A percentile compares a stretch with the other conserved stretches of the same genome.
Evolutionary conservation across 257 asterid species (phyloP).

Genomic region (Solanum paucissectum): DNA sequence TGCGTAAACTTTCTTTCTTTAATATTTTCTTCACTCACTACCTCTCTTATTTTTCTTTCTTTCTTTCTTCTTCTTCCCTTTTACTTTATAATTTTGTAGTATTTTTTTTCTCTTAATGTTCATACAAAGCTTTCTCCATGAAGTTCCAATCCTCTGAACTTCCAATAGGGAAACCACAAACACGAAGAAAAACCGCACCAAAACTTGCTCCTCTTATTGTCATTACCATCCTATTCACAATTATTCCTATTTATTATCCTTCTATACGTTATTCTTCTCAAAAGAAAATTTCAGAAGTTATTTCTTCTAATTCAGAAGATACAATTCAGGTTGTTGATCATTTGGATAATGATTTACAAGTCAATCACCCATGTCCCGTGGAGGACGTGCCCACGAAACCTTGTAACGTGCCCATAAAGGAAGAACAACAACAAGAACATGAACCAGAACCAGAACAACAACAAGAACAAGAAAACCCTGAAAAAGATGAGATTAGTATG

Average conservation of each 20-base stretch:
- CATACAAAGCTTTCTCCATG: slow-evolving; percentile 17
- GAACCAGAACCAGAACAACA: neutral
- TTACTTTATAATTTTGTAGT: neutral
- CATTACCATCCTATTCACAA: slow-evolving; percentile 30
- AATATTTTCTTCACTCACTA: neutral
- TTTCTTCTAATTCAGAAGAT: neutral
- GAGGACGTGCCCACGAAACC: neutral
- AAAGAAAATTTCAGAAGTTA: slow-evolving; percentile 9
- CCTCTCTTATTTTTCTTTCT: neutral
- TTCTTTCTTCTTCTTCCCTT: neutral
- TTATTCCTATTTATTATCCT: slow-evolving; percentile 39
- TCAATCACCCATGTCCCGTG: neutral
- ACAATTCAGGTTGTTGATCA: neutral
- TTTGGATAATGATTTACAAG: neutral
- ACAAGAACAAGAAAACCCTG: neutral
- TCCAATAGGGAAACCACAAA: slow-evolving; percentile 35
- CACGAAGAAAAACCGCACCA: slow-evolving; percentile 23
- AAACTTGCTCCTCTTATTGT: slow-evolving; percentile 33
- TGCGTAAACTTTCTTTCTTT: neutral
- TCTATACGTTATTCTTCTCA: slow-evolving; percentile 9
- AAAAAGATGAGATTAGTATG: neutral
- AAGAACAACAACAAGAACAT: neutral
- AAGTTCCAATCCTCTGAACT: slow-evolving; percentile 42
- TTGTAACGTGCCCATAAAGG: neutral
- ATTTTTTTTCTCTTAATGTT: neutral